Percentiles rank a stretch among this genome's conserved stretches.
phyloP scores from a whole-genome alignment of 1,139 yeast genomes.

The Suhomyces bribrorum region DNA sequence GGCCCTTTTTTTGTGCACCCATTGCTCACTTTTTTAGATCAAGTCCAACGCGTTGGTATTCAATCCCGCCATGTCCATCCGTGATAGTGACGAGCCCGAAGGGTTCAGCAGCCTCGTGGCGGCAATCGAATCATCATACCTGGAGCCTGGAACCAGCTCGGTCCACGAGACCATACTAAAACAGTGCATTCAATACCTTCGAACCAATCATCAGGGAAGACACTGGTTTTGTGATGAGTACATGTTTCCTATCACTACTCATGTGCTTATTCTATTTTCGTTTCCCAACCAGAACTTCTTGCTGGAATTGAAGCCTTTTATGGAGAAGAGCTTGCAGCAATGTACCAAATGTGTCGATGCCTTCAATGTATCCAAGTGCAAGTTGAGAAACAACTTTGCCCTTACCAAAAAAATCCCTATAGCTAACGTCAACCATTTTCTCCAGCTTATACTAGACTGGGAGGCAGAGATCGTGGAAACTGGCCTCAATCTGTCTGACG shows the following conservation, averaged over 20 bases:
- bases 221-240: slow-evolving; percentile 62
- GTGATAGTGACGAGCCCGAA: slow-evolving; percentile 18
- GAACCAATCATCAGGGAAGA: slow-evolving; percentile 18
- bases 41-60: too few species aligned
- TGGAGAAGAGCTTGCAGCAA: slow-evolving; percentile 38
- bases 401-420: slow-evolving; percentile 50
- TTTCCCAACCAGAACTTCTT: slow-evolving; percentile 51
- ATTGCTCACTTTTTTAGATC: too few species aligned
- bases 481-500: neutral
- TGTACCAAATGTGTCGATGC: slow-evolving; percentile 56
- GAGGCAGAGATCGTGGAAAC: slow-evolving; percentile 26
- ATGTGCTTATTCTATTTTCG: slow-evolving; percentile 59
- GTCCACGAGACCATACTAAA: slow-evolving; percentile 30
- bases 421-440: slow-evolving; percentile 50
- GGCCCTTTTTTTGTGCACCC: too few species aligned
- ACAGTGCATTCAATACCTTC: slow-evolving; percentile 28
- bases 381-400: slow-evolving; percentile 53
- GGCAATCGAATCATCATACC: slow-evolving; percentile 26
- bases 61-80: too few species aligned
- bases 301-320: slow-evolving; percentile 41
- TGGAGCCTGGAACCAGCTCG: slow-evolving; percentile 26
- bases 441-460: slow-evolving; percentile 55
- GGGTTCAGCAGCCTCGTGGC: slow-evolving; percentile 28
- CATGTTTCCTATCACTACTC: slow-evolving; percentile 50
- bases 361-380: slow-evolving; percentile 55